These are phyloP conservation scores for Chaetomium olivaceum DNA, from an alignment of 2,329 filamentous ascomycete genomes.

Conservation along the genomic window DNA sequence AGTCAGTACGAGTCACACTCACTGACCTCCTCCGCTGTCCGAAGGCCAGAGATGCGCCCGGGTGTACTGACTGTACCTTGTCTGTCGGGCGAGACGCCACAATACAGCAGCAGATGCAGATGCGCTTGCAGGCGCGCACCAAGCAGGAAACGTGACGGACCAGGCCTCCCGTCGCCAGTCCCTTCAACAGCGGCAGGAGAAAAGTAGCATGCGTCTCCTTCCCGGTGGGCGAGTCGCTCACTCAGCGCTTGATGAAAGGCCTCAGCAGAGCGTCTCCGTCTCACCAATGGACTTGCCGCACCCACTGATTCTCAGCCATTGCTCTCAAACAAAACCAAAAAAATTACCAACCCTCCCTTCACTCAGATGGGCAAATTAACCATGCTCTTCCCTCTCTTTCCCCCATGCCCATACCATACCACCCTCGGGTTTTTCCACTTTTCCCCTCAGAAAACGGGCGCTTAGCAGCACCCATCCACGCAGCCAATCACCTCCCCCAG, in stretches of 20 bases:
- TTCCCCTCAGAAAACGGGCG: background rate
- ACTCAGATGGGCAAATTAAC: background rate
- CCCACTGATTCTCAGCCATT: background rate
- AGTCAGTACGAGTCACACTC: constrained; percentile 14
- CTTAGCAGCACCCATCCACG: background rate
- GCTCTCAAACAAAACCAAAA: background rate
- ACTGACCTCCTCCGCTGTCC: constrained; percentile 17
- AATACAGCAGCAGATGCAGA: background rate
- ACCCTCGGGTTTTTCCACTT: background rate
- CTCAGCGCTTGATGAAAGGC: background rate
- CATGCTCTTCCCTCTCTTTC: background rate
- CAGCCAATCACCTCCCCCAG: constrained; percentile 2
- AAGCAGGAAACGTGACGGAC: background rate
- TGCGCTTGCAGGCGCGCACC: constrained; percentile 8
- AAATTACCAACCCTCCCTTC: background rate
- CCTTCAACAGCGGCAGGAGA: background rate
- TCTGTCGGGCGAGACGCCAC: background rate
- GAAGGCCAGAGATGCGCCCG: background rate
- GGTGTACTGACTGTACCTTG: background rate
- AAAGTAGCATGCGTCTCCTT: background rate
- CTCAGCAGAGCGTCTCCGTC: background rate
- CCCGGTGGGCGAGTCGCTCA: background rate
- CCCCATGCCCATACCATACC: background rate
- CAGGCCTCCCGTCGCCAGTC: constrained; percentile 8
- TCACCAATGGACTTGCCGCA: background rate